Evolutionary conservation across 2,329 filamentous ascomycete species (phyloP).

Genomic region (Cladosporium phlei): DNA sequence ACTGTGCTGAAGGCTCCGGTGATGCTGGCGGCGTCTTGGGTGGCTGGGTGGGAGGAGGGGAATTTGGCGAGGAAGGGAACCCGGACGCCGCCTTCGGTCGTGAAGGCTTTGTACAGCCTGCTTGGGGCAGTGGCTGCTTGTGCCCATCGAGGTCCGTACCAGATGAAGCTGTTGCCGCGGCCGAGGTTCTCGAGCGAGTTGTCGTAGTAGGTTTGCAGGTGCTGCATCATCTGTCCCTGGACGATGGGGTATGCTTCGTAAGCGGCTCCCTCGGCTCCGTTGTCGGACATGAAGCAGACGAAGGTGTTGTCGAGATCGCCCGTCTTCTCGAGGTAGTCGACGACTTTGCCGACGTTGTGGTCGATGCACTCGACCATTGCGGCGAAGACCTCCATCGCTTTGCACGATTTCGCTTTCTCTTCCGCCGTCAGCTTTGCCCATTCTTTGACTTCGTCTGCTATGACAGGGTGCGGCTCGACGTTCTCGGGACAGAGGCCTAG

Average conservation of each 20-base stretch:
- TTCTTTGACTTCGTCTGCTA: conserved; percentile 45
- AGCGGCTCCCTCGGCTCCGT: conserved; percentile 56
- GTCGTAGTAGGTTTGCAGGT: conserved; percentile 54
- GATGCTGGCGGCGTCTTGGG: conserved; percentile 33
- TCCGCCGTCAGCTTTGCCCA: conserved; percentile 47
- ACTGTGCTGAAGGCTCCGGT: conserved; percentile 48
- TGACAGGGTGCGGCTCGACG: conserved; percentile 48
- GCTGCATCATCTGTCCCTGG: conserved; percentile 49
- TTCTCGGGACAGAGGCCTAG: conserved; percentile 52
- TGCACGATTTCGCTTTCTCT: conserved; percentile 45
- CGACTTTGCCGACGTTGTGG: conserved; percentile 52
- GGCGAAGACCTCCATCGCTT: conserved; percentile 59
- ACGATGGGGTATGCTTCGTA: conserved; percentile 58
- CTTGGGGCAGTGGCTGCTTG: conserved; percentile 50
- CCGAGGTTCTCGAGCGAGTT: conserved; percentile 57
- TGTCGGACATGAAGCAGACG: conserved; percentile 60
- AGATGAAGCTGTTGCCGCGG: conserved; percentile 54
- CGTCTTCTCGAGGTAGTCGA: conserved; percentile 51
- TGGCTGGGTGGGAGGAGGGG: conserved; percentile 22
- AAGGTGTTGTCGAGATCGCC: conserved; percentile 61
- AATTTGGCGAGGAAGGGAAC: conserved; percentile 48
- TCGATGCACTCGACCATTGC: conserved; percentile 63
- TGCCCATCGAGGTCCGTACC: conserved; percentile 57
- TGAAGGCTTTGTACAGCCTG: conserved; percentile 44
- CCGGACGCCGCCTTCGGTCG: conserved; percentile 48